phyloP scores from a whole-genome alignment of 2,329 filamentous ascomycete genomes.

The Trichoderma brevicompactum region DNA sequence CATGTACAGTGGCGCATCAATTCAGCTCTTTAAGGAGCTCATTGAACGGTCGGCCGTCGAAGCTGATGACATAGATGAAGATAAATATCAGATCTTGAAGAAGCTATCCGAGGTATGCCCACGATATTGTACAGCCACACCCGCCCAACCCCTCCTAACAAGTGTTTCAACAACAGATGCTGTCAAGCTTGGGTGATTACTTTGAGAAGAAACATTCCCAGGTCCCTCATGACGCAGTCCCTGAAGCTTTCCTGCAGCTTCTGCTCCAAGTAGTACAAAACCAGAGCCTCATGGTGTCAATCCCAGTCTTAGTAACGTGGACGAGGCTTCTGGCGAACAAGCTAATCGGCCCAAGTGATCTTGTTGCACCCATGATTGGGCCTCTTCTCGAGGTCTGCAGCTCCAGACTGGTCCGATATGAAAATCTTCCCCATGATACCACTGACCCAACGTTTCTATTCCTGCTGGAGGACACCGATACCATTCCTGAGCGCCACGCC shows the following conservation, averaged over 20 bases:
- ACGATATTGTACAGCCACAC: background rate
- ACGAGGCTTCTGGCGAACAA: constrained; percentile 77
- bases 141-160: constrained; percentile 1
- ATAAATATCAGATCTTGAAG: constrained; percentile 90
- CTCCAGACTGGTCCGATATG: constrained; percentile 82
- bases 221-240: constrained; percentile 66
- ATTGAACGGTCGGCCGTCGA: constrained; percentile 82
- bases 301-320: constrained; percentile 90
- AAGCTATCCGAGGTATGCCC: constrained; percentile 82
- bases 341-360: constrained; percentile 66
- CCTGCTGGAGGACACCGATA: constrained; percentile 92
- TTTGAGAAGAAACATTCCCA: constrained; percentile 75
- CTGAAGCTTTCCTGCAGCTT: constrained; percentile 77
- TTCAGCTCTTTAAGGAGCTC: constrained; percentile 72
- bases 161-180: constrained; percentile 59
- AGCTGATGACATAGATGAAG: constrained; percentile 82
- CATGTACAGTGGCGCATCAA: constrained; percentile 74
- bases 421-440: constrained; percentile 80
- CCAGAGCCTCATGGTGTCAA: constrained; percentile 88
- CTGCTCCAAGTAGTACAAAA: constrained; percentile 79
- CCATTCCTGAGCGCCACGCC: constrained; percentile 87
- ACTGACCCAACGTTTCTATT: constrained; percentile 80
- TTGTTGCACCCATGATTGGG: constrained; percentile 67
- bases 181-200: constrained; percentile 83
- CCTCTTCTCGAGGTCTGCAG: constrained; percentile 82